Evolutionary conservation across 73 alveolate genomes (phyloP).

Genomic region (Symbiodinium pilosum): DNA sequence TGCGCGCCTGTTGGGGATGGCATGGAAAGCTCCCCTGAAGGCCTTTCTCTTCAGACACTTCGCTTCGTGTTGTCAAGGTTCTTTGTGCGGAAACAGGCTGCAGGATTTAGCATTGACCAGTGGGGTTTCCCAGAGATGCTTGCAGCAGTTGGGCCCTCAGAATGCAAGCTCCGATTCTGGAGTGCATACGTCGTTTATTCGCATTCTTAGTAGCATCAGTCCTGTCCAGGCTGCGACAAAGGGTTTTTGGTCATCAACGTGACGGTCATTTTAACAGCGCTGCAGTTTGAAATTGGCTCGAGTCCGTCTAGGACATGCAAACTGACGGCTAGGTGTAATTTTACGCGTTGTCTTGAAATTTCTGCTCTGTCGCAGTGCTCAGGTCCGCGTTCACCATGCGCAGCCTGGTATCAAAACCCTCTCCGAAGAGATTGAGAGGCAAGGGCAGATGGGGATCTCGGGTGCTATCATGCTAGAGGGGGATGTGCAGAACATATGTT

Average conservation of each 20-base stretch:
- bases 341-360: no score
- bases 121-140: slow-evolving; percentile 80
- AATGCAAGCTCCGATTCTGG: neutral
- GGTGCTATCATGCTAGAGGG: no score
- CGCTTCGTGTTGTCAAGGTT: neutral
- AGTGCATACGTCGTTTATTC: no score
- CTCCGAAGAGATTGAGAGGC: slow-evolving; percentile 86
- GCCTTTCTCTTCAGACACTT: neutral
- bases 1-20: slow-evolving; percentile 77
- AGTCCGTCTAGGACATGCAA: no score
- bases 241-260: no score
- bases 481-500: no score
- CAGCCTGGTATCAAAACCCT: slow-evolving; percentile 50
- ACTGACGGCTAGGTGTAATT: no score
- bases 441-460: no score
- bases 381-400: slow-evolving; percentile 37
- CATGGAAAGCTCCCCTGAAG: slow-evolving; percentile 75
- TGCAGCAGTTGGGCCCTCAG: slow-evolving; percentile 28
- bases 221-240: no score
- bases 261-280: no score
- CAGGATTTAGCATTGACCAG: slow-evolving; percentile 73
- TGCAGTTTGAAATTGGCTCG: no score
- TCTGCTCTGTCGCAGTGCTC: neutral
- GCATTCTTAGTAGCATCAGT: no score
- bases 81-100: slow-evolving; percentile 3